Evolutionary conservation across 192 early-diverging fungal genomes (phyloP), one percentile per base, ranked within the genome.

Genomic region (Coemansia sp.): DNA sequence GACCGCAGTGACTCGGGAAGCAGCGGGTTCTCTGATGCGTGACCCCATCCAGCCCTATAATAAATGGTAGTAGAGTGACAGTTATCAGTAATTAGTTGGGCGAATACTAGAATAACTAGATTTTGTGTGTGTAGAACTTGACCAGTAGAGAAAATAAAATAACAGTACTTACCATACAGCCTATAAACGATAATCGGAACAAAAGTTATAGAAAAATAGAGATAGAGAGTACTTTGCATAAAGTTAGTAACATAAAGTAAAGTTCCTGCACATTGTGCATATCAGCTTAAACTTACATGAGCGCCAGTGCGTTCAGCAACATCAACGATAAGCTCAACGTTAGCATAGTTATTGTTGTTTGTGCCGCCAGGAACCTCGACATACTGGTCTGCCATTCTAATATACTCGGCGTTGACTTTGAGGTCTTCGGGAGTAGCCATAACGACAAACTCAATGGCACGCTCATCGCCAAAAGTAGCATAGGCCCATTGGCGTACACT

Each of bases 381-480:
- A 77, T 94, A 99, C 86, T 98, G 94, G 81, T 99, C 97, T 2
- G 97, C 96, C 96, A 97, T 96, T 65, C 97, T 91, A 79, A 99
- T 97, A 84, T 96, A 99, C 88, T 99, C 97, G 60, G 97, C 96
- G 72, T 99, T 99, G 65, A 93, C 93, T 77, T 90, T 92, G 69
- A 99, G 87, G 88, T 99, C 97, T 73, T 99, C 96, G 29, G 96
- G 96, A 42, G 97, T 99, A 11, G 93, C 94, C 97, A 99, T 99
- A 69, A 91, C 97, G 47, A 94, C 94, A 82, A 99, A 98, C 76
- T 95, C 86, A 73, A 99, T 97, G 40, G 94, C 95, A 27, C 90
- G 88, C 81, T 99, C 96, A 73, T 97, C 90, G 49, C 97, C 97
- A 89, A 99, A 98, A 13, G 94, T 96, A 73, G 96, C 95, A 76